phyloP scores from a whole-genome alignment of 805 yeast genomes.

The Ogataea chonburiensis region DNA sequence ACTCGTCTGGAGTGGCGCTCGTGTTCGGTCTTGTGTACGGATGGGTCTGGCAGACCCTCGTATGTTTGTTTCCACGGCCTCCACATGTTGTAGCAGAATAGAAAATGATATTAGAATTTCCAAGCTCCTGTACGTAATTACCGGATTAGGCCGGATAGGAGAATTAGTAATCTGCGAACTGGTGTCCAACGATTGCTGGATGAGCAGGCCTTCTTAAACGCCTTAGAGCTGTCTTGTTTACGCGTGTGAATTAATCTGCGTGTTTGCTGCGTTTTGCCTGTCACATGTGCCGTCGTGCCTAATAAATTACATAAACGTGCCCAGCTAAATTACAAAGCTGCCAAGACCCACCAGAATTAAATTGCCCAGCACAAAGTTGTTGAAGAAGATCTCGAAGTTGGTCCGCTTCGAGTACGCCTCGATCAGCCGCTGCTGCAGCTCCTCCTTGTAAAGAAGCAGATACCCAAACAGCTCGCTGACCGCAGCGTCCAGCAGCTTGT shows the following conservation, averaged over 20 bases:
- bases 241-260: not conserved
- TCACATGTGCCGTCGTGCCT: no score
- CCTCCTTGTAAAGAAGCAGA: conserved; percentile 34
- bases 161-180: no score
- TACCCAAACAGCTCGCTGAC: conserved; percentile 30
- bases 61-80: conserved; percentile 5
- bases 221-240: no score
- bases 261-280: not conserved
- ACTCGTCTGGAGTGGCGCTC: not conserved
- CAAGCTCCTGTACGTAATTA: no score
- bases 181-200: no score
- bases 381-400: conserved; percentile 37
- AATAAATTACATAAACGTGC: not conserved
- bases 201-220: no score
- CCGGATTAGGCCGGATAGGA: not conserved
- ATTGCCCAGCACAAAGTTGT: conserved; percentile 39
- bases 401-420: conserved; percentile 32
- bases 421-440: conserved; percentile 30
- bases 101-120: no score
- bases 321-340: conserved; percentile 33
- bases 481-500: conserved; percentile 31
- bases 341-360: conserved; percentile 39
- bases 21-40: not conserved
- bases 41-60: conserved; percentile 1
- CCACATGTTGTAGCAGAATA: conserved; percentile 4